Evolutionary conservation across 2,329 filamentous ascomycete genomes (phyloP).

Genomic region (Corinectria fuckeliana): DNA sequence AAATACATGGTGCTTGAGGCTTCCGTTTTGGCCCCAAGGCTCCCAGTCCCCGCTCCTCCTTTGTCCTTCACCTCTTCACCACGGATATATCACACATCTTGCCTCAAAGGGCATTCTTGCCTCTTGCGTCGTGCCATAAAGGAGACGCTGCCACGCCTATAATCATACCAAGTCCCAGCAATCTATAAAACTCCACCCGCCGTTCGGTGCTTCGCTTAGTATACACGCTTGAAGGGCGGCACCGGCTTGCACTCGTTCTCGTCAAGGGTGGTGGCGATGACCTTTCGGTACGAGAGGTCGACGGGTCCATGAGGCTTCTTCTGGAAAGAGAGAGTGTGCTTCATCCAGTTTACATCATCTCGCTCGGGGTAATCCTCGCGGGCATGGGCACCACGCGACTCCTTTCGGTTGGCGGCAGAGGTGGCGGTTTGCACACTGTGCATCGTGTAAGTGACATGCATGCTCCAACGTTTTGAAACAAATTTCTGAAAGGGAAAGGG

Average conservation of each 20-base stretch:
- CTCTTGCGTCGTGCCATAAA: conserved; percentile 39
- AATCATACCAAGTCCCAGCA: conserved; percentile 38
- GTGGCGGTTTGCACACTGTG: conserved; percentile 85
- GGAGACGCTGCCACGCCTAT: conserved; percentile 34
- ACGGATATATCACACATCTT: conserved; percentile 41
- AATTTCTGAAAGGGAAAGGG: background rate
- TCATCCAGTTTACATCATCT: conserved; percentile 98
- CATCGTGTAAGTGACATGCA: conserved; percentile 23
- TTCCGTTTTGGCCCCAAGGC: conserved; percentile 9
- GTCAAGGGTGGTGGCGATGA: conserved; percentile 84
- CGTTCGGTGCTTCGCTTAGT: conserved; percentile 58
- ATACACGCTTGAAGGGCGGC: conserved; percentile 94
- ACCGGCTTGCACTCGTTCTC: conserved; percentile 96
- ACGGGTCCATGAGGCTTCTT: conserved; percentile 88
- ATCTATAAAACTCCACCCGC: conserved; percentile 35
- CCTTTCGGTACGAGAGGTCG: conserved; percentile 84
- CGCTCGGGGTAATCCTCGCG: conserved; percentile 96
- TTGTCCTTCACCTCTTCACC: conserved; percentile 4
- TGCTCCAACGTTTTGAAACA: background rate
- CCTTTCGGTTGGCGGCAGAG: conserved; percentile 91
- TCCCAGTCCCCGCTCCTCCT: conserved; percentile 7
- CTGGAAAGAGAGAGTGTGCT: conserved; percentile 97
- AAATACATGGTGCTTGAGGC: conserved; percentile 17
- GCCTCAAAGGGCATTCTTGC: conserved; percentile 37
- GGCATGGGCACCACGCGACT: conserved; percentile 95